Conservation (phyloP, 371 early-diverging fungal species). For the Lichtheimia hyalospora region DNA sequence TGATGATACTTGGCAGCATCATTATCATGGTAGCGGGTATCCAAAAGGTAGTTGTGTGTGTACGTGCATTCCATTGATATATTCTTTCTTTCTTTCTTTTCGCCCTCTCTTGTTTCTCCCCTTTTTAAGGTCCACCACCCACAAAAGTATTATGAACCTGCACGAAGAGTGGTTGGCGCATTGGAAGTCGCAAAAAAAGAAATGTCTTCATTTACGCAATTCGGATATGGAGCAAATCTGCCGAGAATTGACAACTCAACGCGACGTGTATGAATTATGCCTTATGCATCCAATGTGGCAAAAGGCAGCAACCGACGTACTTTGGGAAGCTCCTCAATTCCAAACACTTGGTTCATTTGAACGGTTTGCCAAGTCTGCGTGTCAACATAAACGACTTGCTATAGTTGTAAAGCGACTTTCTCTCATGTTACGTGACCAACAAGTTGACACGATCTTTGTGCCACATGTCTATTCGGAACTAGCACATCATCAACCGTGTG, state of each 20-base stretch:
- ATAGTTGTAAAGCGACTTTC: slow-evolving; percentile 26
- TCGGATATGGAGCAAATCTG: slow-evolving; percentile 34
- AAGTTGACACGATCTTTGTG: slow-evolving; percentile 15
- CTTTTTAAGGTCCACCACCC: no score
- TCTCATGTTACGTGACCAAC: slow-evolving; percentile 20
- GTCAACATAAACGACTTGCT: slow-evolving; percentile 17
- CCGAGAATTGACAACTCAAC: slow-evolving; percentile 21
- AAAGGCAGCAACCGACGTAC: slow-evolving; percentile 25
- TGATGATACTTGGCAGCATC: no score
- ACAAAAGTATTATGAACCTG: no score
- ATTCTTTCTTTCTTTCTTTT: no score
- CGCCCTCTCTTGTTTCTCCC: no score
- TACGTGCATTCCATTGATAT: no score
- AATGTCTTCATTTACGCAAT: slow-evolving; percentile 14
- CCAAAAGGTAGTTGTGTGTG: no score
- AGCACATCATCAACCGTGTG: slow-evolving; percentile 7
- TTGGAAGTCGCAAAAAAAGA: not conserved
- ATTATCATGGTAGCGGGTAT: no score
- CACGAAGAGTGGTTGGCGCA: no score
- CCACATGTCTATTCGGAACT: slow-evolving; percentile 19
- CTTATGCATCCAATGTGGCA: slow-evolving; percentile 30
- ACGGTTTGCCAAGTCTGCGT: slow-evolving; percentile 15
- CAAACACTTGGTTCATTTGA: slow-evolving; percentile 17
- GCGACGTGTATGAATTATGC: slow-evolving; percentile 28
- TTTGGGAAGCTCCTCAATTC: slow-evolving; percentile 38